A percentile compares a stretch with the other conserved stretches of the same genome.
phyloP scores from a whole-genome alignment of 768 basidiomycete genomes.

The Tephrocybe sp. region DNA sequence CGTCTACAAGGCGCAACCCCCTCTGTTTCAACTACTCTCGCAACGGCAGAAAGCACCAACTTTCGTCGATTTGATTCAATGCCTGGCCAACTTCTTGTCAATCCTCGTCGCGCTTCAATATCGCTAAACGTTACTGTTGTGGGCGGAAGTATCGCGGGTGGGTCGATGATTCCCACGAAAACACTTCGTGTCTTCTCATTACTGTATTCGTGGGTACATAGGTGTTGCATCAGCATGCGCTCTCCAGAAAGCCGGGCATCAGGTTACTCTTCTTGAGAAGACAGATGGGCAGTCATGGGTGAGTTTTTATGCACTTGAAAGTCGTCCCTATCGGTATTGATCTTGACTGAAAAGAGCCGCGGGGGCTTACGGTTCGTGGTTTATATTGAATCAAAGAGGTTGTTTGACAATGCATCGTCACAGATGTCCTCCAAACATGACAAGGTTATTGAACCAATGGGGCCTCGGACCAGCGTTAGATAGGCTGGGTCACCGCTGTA shows the following conservation, averaged over 20 bases:
- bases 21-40: neutral
- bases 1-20: neutral
- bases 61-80: constrained; percentile 16
- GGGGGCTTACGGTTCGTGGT: constrained; percentile 39
- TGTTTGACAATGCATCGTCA: no score
- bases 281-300: constrained; percentile 40
- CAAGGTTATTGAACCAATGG: constrained; percentile 54
- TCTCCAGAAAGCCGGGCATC: constrained; percentile 55
- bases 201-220: constrained; percentile 31
- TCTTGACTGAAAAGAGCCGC: constrained; percentile 25
- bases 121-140: constrained; percentile 38
- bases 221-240: constrained; percentile 57
- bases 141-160: constrained; percentile 46
- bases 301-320: constrained; percentile 14
- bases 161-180: constrained; percentile 7
- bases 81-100: constrained; percentile 26
- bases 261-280: constrained; percentile 56
- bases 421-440: constrained; percentile 55
- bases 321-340: neutral
- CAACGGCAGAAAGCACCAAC: neutral
- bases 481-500: constrained; percentile 33
- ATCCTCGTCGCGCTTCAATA: constrained; percentile 23
- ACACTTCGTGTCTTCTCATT: neutral
- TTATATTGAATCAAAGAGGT: neutral
- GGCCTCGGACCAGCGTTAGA: constrained; percentile 44